A percentile compares a stretch with the other conserved stretches of the same genome.
Conservation (phyloP, 352 stramenopile species). For the Detonula confervacea region DNA sequence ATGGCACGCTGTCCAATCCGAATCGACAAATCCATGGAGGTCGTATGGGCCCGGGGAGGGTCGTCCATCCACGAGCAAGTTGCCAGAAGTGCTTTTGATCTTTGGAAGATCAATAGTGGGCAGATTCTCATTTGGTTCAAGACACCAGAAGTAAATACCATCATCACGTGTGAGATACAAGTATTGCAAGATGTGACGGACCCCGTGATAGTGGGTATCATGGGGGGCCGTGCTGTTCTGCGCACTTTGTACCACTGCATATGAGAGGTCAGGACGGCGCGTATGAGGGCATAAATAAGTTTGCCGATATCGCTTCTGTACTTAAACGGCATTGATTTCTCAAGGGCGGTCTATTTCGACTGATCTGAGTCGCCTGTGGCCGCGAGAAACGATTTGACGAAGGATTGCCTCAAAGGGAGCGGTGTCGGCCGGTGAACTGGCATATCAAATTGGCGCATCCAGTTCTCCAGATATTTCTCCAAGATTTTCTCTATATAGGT, state of each 20-base stretch:
- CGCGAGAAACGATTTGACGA: too few species aligned
- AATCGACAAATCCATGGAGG: constrained; percentile 19
- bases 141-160: too few species aligned
- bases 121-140: constrained; percentile 30
- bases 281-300: constrained; percentile 13
- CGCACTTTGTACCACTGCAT: not conserved
- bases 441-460: not conserved
- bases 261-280: constrained; percentile 12
- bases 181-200: constrained; percentile 28
- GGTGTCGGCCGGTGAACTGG: not conserved
- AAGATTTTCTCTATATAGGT: constrained; percentile 20
- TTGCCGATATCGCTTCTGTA: constrained; percentile 10
- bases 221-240: constrained; percentile 24
- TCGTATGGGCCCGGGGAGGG: not conserved
- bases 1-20: constrained; percentile 18
- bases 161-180: constrained; percentile 24
- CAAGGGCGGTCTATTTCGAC: too few species aligned
- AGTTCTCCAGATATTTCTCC: not conserved
- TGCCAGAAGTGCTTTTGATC: not conserved
- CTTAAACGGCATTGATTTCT: constrained; percentile 2
- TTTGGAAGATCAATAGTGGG: constrained; percentile 3
- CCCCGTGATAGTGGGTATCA: constrained; percentile 35
- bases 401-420: not conserved
- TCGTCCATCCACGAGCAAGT: not conserved
- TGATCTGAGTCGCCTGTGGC: too few species aligned